Conservation (phyloP, 2,329 filamentous ascomycete genomes). For the Didymella pomorum region DNA sequence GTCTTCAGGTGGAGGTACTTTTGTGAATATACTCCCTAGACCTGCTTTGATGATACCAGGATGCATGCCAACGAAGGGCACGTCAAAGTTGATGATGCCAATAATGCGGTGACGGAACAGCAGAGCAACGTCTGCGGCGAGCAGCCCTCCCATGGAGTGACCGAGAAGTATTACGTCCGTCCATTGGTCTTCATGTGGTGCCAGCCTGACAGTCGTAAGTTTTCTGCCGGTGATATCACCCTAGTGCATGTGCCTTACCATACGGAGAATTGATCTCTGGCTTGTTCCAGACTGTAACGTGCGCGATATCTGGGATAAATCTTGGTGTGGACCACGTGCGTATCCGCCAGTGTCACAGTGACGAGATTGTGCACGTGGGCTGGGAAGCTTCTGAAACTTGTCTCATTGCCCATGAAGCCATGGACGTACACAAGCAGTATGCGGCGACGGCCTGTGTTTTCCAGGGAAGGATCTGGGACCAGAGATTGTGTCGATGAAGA, state of each 20-base stretch:
- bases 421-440: conserved; percentile 86
- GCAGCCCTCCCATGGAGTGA: conserved; percentile 88
- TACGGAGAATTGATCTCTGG: conserved; percentile 80
- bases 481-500: conserved; percentile 58
- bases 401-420: conserved; percentile 88
- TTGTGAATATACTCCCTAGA: conserved; percentile 76
- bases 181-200: conserved; percentile 74
- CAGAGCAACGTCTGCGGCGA: conserved; percentile 80
- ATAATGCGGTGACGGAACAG: conserved; percentile 79
- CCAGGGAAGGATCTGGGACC: conserved; percentile 45
- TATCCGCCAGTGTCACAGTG: conserved; percentile 70
- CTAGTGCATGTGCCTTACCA: conserved; percentile 61
- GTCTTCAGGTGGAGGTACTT: conserved; percentile 47
- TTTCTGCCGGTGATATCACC: neutral
- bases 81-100: conserved; percentile 83
- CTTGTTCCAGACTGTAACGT: conserved; percentile 73
- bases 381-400: conserved; percentile 87
- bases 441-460: conserved; percentile 54
- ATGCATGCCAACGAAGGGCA: conserved; percentile 87
- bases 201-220: conserved; percentile 62
- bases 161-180: conserved; percentile 86
- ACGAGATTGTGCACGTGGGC: conserved; percentile 83
- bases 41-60: conserved; percentile 86
- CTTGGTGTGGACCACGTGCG: conserved; percentile 85
- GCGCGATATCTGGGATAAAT: conserved; percentile 84